phyloP scores from a whole-genome alignment of 768 basidiomycete genomes.

The Cystoderma amianthinum region DNA sequence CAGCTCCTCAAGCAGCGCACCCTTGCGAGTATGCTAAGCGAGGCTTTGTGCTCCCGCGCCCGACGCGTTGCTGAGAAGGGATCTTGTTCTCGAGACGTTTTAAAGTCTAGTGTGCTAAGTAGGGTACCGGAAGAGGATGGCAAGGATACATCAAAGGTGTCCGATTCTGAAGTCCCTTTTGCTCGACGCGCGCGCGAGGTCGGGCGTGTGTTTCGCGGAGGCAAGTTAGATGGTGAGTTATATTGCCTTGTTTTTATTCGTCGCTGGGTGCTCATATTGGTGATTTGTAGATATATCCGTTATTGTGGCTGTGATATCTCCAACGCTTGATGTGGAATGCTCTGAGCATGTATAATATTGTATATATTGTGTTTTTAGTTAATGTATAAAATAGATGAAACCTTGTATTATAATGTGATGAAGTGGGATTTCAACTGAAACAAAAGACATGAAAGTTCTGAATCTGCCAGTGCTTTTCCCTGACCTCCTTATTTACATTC shows the following conservation, averaged over 20 bases:
- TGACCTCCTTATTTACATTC: too few relatives aligned
- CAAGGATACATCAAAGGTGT: not conserved
- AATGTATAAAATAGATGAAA: too few relatives aligned
- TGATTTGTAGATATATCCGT: conserved; percentile 27
- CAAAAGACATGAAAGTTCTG: too few relatives aligned
- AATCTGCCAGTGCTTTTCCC: too few relatives aligned
- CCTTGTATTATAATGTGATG: too few relatives aligned
- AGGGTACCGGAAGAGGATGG: not conserved
- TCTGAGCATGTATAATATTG: too few relatives aligned
- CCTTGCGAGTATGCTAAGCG: conserved; percentile 65
- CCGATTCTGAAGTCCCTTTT: conserved; percentile 63
- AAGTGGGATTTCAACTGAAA: too few relatives aligned
- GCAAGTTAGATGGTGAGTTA: conserved; percentile 74
- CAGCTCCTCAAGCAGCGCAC: conserved; percentile 38
- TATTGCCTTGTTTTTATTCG: not conserved
- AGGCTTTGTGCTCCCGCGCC: conserved; percentile 78
- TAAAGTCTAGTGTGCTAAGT: not conserved
- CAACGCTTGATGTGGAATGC: too few relatives aligned
- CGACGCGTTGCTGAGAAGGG: conserved; percentile 56
- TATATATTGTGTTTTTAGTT: too few relatives aligned
- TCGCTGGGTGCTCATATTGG: not conserved
- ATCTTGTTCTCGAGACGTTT: conserved; percentile 5
- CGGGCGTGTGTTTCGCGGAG: conserved; percentile 68
- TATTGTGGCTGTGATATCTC: conserved; percentile 29
- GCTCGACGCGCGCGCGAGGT: conserved; percentile 71